Percentiles rank a stretch among this genome's conserved stretches.
These are phyloP conservation scores for Cucumis melo DNA, from an alignment of 306 rosid species.

Conservation along the genomic window DNA sequence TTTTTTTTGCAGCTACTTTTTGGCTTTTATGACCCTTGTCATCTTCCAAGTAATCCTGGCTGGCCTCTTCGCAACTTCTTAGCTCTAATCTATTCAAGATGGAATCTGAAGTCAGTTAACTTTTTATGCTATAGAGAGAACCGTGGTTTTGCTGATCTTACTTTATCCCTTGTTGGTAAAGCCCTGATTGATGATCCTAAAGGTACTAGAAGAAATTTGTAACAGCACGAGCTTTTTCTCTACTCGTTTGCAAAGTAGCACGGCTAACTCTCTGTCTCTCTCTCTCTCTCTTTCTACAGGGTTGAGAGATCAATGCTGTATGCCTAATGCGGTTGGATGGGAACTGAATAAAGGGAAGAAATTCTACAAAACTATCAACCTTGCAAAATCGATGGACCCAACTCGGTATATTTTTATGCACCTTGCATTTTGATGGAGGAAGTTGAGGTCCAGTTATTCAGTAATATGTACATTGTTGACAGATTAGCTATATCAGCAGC, in stretches of 20 bases:
- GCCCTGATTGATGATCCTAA: constrained; percentile 43
- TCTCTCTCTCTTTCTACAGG: constrained; percentile 22
- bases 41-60: constrained; percentile 80
- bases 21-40: constrained; percentile 95
- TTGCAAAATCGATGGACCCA: constrained; percentile 94
- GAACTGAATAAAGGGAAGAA: constrained; percentile 67
- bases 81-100: constrained; percentile 59
- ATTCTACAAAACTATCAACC: constrained; percentile 60
- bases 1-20: constrained; percentile 54
- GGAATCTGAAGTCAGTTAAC: constrained; percentile 61
- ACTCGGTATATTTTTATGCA: constrained; percentile 35
- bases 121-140: constrained; percentile 86
- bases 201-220: constrained; percentile 39
- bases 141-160: constrained; percentile 87
- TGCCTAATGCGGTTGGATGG: constrained; percentile 85
- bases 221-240: constrained; percentile 8
- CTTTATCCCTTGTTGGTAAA: constrained; percentile 71
- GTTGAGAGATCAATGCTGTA: constrained; percentile 24
- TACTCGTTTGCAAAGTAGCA: not conserved
- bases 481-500: constrained; percentile 97
- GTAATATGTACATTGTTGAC: constrained; percentile 17
- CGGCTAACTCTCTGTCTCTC: constrained; percentile 14
- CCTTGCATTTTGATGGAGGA: not conserved
- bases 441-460: constrained; percentile 4
- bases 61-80: constrained; percentile 96